These are phyloP conservation scores for Daldinia caldariorum DNA, from an alignment of 495 filamentous ascomycete species.

Conservation along the genomic window DNA sequence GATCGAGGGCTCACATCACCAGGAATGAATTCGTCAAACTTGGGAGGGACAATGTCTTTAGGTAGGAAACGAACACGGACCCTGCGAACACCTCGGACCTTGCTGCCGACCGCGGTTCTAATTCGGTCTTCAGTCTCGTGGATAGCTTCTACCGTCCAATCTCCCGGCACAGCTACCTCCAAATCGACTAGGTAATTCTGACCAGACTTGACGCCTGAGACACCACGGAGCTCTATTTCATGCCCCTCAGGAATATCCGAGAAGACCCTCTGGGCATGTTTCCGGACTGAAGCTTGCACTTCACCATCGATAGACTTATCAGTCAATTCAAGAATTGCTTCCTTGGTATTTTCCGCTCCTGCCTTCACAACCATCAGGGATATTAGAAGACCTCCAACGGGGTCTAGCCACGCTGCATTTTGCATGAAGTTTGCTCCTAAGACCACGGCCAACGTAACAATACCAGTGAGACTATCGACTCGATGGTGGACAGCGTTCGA, in stretches of 20 bases:
- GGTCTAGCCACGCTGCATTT: conserved; percentile 90
- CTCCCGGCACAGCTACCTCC: conserved; percentile 77
- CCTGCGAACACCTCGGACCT: conserved; percentile 81
- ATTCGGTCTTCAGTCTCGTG: conserved; percentile 75
- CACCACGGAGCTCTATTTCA: conserved; percentile 69
- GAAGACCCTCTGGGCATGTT: conserved; percentile 69
- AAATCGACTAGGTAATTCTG: conserved; percentile 94
- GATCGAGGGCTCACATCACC: conserved; percentile 68
- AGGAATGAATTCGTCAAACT: conserved; percentile 82
- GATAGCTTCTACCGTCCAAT: conserved; percentile 75
- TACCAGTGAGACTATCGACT: conserved; percentile 91
- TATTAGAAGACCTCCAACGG: conserved; percentile 91
- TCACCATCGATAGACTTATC: conserved; percentile 90
- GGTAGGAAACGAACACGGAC: conserved; percentile 85
- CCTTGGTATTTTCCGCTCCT: conserved; percentile 83
- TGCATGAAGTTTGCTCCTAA: conserved; percentile 85
- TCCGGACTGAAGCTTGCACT: conserved; percentile 72
- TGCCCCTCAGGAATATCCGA: conserved; percentile 55
- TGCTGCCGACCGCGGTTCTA: conserved; percentile 72
- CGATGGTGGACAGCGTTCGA: conserved; percentile 97
- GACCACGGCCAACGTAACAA: conserved; percentile 89
- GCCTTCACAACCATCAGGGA: conserved; percentile 92
- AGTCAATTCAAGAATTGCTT: conserved; percentile 84
- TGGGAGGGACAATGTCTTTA: conserved; percentile 62
- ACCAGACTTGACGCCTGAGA: conserved; percentile 90